Conservation (phyloP, 2,329 filamentous ascomycete species). For the Corynespora cassiicola region DNA sequence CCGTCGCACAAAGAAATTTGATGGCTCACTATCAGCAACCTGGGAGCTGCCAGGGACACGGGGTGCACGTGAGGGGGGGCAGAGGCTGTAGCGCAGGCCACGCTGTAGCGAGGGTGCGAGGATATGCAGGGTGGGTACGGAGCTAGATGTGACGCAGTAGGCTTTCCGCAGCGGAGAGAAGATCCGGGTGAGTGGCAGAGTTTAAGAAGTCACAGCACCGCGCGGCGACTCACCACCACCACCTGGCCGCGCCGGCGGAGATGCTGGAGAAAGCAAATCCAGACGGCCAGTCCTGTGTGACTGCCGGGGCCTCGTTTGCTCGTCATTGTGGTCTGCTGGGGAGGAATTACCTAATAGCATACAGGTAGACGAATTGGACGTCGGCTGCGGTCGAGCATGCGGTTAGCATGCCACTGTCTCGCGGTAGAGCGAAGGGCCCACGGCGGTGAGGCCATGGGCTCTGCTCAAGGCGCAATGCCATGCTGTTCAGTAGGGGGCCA, state of each 20-base stretch:
- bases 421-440: conserved; percentile 23
- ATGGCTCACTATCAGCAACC: background rate
- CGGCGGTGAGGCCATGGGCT: conserved; percentile 11
- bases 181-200: conserved; percentile 3
- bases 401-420: conserved; percentile 32
- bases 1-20: conserved; percentile 9
- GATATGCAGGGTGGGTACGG: conserved; percentile 27
- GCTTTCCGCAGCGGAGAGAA: conserved; percentile 1
- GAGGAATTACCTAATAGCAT: conserved; percentile 46
- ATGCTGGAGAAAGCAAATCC: conserved; percentile 39
- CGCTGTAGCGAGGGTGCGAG: conserved; percentile 3
- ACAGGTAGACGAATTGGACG: conserved; percentile 35
- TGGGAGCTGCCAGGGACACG: too few species aligned
- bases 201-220: conserved; percentile 7
- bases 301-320: conserved; percentile 26
- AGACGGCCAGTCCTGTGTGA: conserved; percentile 32
- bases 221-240: conserved; percentile 6
- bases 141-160: conserved; percentile 5
- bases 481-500: conserved; percentile 19
- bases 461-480: conserved; percentile 25
- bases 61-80: too few species aligned
- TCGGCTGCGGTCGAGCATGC: conserved; percentile 15
- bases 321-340: conserved; percentile 35
- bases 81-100: conserved; percentile 24
- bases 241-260: conserved; percentile 33